Conservation (phyloP, 2,329 filamentous ascomycete genomes). For the Sporothrix variecibatus region DNA sequence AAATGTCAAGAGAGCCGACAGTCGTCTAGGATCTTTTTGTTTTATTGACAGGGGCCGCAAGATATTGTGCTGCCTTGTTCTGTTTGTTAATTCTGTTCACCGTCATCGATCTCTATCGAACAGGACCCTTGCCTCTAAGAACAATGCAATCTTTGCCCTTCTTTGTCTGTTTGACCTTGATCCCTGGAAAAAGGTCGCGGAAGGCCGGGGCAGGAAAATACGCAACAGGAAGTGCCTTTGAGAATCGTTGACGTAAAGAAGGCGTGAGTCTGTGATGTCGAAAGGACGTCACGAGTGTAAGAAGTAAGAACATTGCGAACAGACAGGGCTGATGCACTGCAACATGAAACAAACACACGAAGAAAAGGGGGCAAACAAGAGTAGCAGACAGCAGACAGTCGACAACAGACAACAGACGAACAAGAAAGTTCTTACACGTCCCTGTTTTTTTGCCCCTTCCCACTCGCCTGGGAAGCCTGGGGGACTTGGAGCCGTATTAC, state of each 20-base stretch:
- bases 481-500: background rate
- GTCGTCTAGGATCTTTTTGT: background rate
- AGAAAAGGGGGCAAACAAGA: background rate
- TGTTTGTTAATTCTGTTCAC: background rate
- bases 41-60: background rate
- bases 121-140: background rate
- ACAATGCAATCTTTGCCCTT: background rate
- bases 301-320: background rate
- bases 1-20: background rate
- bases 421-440: background rate
- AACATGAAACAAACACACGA: background rate
- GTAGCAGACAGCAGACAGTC: background rate
- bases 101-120: background rate
- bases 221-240: background rate
- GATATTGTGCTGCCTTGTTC: background rate
- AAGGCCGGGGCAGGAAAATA: background rate
- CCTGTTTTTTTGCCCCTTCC: background rate
- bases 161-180: background rate
- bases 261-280: too few relatives aligned
- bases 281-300: background rate
- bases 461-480: background rate
- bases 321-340: slow-evolving; percentile 5
- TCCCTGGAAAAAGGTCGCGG: background rate
- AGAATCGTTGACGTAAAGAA: too few relatives aligned
- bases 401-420: background rate